Evolutionary conservation across 164 flowering plant species (phyloP).

Genomic region (Vitis amurensis): DNA sequence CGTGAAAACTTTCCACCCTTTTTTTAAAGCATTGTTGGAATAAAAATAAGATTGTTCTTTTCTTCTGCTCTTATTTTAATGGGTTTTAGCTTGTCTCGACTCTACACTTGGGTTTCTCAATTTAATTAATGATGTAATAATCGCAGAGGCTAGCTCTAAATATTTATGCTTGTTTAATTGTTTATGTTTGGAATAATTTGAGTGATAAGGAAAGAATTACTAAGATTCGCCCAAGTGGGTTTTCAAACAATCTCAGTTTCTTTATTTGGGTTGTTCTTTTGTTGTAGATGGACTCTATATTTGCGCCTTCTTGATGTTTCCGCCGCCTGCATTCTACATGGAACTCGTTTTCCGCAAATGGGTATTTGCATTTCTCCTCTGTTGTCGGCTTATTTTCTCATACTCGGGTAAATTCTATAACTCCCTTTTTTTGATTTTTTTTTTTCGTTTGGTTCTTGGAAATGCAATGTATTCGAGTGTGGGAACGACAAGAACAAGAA

Average conservation of each 20-base stretch:
- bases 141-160: not conserved
- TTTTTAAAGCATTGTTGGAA: slow-evolving; percentile 8
- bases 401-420: slow-evolving; percentile 37
- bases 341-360: slow-evolving; percentile 50
- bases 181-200: slow-evolving; percentile 38
- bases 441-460: not conserved
- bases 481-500: no score
- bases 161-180: slow-evolving; percentile 24
- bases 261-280: not conserved
- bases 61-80: slow-evolving; percentile 8
- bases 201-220: slow-evolving; percentile 41
- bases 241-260: slow-evolving; percentile 10
- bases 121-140: not conserved
- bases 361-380: slow-evolving; percentile 44
- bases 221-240: slow-evolving; percentile 17
- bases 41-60: slow-evolving; percentile 14
- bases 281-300: slow-evolving; percentile 8
- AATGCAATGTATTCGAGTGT: not conserved
- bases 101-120: not conserved
- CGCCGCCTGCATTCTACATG: slow-evolving; percentile 42
- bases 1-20: slow-evolving; percentile 4
- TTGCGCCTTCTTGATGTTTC: slow-evolving; percentile 14
- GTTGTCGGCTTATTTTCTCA: slow-evolving; percentile 37
- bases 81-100: slow-evolving; percentile 4
- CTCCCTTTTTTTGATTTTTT: not conserved